A percentile compares a stretch with the other conserved stretches of the same genome.
phyloP scores from a whole-genome alignment of 2,329 filamentous ascomycete genomes.

The Monosporascus sp. region DNA sequence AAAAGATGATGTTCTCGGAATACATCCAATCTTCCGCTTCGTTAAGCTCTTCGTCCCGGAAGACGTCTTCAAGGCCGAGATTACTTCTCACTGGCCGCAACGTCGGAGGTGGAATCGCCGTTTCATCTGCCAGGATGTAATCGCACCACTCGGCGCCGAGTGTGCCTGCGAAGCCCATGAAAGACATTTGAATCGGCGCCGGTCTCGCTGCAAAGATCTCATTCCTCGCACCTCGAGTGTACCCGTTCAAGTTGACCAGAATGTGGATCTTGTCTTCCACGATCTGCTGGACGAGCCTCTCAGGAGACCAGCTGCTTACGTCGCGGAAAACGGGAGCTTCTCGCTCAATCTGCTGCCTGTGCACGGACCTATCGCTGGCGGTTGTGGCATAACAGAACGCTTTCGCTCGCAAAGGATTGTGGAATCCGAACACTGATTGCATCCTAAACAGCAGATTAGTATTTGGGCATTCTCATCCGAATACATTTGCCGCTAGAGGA shows the following conservation, averaged over 20 bases:
- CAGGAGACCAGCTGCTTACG: slow-evolving; percentile 79
- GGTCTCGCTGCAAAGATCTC: slow-evolving; percentile 94
- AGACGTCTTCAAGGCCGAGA: slow-evolving; percentile 65
- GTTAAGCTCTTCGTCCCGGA: slow-evolving; percentile 60
- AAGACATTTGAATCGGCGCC: slow-evolving; percentile 97
- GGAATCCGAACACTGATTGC: slow-evolving; percentile 96
- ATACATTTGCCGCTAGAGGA: not conserved
- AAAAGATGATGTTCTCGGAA: slow-evolving; percentile 93
- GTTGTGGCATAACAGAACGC: slow-evolving; percentile 97
- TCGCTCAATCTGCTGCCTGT: slow-evolving; percentile 86
- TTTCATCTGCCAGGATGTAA: slow-evolving; percentile 86
- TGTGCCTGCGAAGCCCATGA: slow-evolving; percentile 98
- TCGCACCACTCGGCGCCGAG: slow-evolving; percentile 98
- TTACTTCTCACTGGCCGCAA: slow-evolving; percentile 76
- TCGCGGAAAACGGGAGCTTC: slow-evolving; percentile 91
- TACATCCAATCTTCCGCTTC: slow-evolving; percentile 84
- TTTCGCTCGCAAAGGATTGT: slow-evolving; percentile 66
- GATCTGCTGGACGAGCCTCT: slow-evolving; percentile 81
- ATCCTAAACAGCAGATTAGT: slow-evolving; percentile 47
- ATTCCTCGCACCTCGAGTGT: slow-evolving; percentile 93
- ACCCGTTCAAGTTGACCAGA: slow-evolving; percentile 94
- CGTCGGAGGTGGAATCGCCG: slow-evolving; percentile 76
- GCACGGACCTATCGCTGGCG: slow-evolving; percentile 78
- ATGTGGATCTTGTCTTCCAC: slow-evolving; percentile 86
- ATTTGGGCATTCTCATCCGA: not conserved